Evolutionary conservation across 208 protist genomes (phyloP), one percentile per base, ranked within the genome.

Genomic region (Leptomonas seymouri): DNA sequence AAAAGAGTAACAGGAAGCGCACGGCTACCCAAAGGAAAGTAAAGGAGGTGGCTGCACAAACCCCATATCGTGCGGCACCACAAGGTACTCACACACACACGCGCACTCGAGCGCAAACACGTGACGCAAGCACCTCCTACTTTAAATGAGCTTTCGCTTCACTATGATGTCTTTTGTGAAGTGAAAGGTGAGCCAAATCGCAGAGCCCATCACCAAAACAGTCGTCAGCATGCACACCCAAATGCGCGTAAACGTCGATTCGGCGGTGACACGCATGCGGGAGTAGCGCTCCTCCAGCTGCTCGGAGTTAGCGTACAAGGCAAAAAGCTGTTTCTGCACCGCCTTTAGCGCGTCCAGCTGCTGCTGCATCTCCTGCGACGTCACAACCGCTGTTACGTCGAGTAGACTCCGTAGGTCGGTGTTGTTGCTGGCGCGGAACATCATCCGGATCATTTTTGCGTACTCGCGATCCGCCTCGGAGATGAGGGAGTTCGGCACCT

Each of bases 211-310:
- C 27, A 67, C 65, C 3, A 30, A 1, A 21, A 82, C 9, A 0
- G 71, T 56, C 18, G 65, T 9, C 15, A 76, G 5, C 30, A 67
- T 81, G 59, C 62, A 72, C 18, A 76, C 16, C 80, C 85, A 90
- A 18, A 90, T 80, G 20, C 82, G 81, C 39, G 80, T 84, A 60
- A 86, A 86, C 27, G 78, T 90, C 44, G 66, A 77, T 66, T 90
- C 79, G 7, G 75, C 62, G 7, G 82, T 87, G 15, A 25, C n/a
- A 16, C 78, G 79, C 76, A 85, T 84, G 60, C 79, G 75, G 34
- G 11, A 18, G 23, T 72, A 60, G 41, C 80, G 74, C 34, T 56
- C 41, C 23, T 72, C 34, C 15, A 85, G 56, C 21, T 74, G 31
- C 45, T 67, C 67, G 3, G 61, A 67, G 41, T 20, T 30, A 42